Conservation (phyloP, 1,284 basidiomycete genomes). For the Sphaerobolus stellatus region DNA sequence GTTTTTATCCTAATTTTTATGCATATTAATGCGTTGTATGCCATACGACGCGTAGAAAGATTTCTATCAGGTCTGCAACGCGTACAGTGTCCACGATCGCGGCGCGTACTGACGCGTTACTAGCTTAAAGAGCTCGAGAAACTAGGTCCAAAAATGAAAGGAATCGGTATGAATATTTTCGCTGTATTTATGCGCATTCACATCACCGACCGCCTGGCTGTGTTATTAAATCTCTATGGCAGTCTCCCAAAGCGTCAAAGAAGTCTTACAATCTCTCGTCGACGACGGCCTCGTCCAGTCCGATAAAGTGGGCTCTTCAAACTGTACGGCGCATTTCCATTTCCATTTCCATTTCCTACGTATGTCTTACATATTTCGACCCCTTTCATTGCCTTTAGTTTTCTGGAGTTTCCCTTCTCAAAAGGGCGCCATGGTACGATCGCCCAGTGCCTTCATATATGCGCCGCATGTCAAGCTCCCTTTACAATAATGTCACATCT, state of each 20-base stretch:
- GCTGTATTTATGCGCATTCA: too few relatives aligned
- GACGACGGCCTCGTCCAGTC: conserved; percentile 79
- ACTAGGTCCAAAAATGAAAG: conserved; percentile 78
- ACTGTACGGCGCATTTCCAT: conserved; percentile 55
- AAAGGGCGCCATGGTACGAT: conserved; percentile 67
- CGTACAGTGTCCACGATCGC: background rate
- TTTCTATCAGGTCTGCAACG: conserved; percentile 66
- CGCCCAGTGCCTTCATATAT: background rate
- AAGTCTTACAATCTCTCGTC: conserved; percentile 80
- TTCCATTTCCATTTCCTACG: too few relatives aligned
- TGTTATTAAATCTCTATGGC: background rate
- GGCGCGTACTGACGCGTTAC: conserved; percentile 1
- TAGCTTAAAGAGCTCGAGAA: conserved; percentile 90
- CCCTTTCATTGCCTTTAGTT: conserved; percentile 50
- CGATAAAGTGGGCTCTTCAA: conserved; percentile 90
- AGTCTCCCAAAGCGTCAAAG: conserved; percentile 88
- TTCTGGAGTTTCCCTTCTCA: conserved; percentile 93
- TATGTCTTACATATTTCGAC: too few relatives aligned
- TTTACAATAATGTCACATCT: background rate
- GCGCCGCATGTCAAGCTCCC: background rate
- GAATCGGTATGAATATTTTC: conserved; percentile 60
- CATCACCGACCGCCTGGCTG: background rate
- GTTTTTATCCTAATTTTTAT: background rate
- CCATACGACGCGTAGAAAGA: conserved; percentile 61
- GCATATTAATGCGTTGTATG: too few relatives aligned